Evolutionary conservation across 2,329 filamentous ascomycete genomes (phyloP).

Genomic region (Colletotrichum siamense): DNA sequence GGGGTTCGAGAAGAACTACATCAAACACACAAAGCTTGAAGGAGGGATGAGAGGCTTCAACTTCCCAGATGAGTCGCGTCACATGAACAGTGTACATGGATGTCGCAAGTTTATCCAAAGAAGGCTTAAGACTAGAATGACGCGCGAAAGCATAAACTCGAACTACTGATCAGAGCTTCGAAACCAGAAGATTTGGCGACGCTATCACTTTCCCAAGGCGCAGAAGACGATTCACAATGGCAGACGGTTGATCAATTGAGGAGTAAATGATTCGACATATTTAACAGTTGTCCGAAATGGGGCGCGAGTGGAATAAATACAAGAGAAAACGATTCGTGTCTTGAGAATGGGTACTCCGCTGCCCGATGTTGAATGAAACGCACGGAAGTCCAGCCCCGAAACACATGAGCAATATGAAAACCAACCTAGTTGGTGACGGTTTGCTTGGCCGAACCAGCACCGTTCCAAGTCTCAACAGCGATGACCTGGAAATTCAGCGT

Average conservation of each 20-base stretch:
- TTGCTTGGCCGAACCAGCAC: constrained; percentile 21
- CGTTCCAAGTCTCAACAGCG: constrained; percentile 51
- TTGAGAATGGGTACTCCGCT: not conserved
- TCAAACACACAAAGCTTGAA: not conserved
- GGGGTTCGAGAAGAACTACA: not conserved
- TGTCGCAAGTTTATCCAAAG: not conserved
- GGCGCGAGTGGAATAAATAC: not conserved
- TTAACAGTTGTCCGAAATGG: not conserved
- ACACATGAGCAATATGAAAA: not conserved
- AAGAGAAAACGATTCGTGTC: not conserved
- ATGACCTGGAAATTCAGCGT: constrained; percentile 56
- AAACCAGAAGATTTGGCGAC: not conserved
- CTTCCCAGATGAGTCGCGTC: not conserved
- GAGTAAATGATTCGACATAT: not conserved
- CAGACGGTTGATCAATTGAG: not conserved
- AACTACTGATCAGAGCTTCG: not conserved
- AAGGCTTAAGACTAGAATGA: not conserved
- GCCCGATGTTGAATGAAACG: not conserved
- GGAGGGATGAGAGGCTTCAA: not conserved
- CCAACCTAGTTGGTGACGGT: not conserved
- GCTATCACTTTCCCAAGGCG: rapidly evolving
- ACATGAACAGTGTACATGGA: not conserved
- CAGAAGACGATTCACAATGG: not conserved
- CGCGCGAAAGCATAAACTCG: not conserved
- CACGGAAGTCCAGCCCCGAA: not conserved